phyloP scores from a whole-genome alignment of 2,329 filamentous ascomycete species.

The Fusarium protoensiforme region DNA sequence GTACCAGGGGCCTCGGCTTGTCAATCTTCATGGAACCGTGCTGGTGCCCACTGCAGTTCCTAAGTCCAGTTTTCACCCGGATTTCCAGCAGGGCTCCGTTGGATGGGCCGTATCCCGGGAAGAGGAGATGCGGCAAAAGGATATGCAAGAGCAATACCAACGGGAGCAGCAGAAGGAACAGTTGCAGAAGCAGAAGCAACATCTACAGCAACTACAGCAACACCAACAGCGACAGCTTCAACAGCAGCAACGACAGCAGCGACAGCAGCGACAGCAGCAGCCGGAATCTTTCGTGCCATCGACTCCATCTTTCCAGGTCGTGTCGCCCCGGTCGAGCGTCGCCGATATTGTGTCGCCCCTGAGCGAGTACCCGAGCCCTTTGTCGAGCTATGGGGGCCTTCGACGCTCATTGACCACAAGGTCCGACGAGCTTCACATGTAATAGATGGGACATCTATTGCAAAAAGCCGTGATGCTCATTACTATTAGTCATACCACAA shows the following conservation, averaged over 20 bases:
- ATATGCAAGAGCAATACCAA: conserved; percentile 3
- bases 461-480: not conserved
- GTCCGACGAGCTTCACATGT: conserved; percentile 42
- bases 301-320: conserved; percentile 19
- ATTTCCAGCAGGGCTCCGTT: conserved; percentile 22
- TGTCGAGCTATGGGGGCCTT: conserved; percentile 33
- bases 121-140: conserved; percentile 6
- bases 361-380: conserved; percentile 39
- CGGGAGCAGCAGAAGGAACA: conserved; percentile 14
- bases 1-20: conserved; percentile 57
- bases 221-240: conserved; percentile 12
- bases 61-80: conserved; percentile 16
- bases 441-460: not conserved
- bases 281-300: conserved; percentile 17
- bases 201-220: conserved; percentile 22
- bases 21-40: conserved; percentile 37
- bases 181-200: conserved; percentile 3
- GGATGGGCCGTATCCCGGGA: conserved; percentile 32
- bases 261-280: conserved; percentile 15
- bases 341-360: conserved; percentile 40
- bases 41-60: conserved; percentile 31
- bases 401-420: conserved; percentile 41
- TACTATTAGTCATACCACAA: not conserved
- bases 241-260: conserved; percentile 17
- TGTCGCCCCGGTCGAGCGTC: conserved; percentile 32